Base-by-base conservation (phyloP, 495 filamentous ascomycete species). In the Pseudoneurospora amorphoporcata region DNA sequence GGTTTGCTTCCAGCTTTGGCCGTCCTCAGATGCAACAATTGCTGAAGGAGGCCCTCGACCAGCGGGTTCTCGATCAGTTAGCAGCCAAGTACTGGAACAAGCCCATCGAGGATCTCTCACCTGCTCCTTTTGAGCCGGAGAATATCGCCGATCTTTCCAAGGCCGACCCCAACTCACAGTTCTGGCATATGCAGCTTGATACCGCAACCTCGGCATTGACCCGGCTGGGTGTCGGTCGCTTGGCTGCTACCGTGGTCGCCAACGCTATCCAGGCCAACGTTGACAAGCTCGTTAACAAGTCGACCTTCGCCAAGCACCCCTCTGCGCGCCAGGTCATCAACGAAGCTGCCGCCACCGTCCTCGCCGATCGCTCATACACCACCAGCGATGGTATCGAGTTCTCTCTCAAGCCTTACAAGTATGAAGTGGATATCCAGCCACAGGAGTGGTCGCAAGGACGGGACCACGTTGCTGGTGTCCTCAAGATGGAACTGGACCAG, bases 341-440 rank as follows among this genome's bases (percentile, higher is more conserved):
- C 38, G 93, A 97, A 75, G 95, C 95, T 4, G 92, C 92, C 23
- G 90, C 91, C 2, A 89, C 88, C 42, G 98, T 98, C 65, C 82
- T 99, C 17, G 95, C 94, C 73, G 95, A 99, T 73, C 89, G 94
- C 3, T 97, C 96, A 75, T 98, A 97, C 83, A 94, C 93, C 78
- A 98, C 96, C 3, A 93, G 91, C 75, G 95, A 99, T 78, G 95
- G 98, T 79, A 94, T 99, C n/a, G 95, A 99, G 81, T 98, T 98
- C 77, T 98, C 95, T 78, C 95, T 99, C 84, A 99, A 99, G 79
- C 95, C 95, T 3, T 99, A 94, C 84, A 99, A 98, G 79, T 98
- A 91, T 75, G 93, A 98, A 72, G 95, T 98, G 68, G 95, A 99
- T 78, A 90, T 98, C 68, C 92, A 97, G 74, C 91, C 93, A 29